These are phyloP conservation scores for Eutypella sp. DNA, from an alignment of 2,329 filamentous ascomycete genomes.

Conservation along the genomic window DNA sequence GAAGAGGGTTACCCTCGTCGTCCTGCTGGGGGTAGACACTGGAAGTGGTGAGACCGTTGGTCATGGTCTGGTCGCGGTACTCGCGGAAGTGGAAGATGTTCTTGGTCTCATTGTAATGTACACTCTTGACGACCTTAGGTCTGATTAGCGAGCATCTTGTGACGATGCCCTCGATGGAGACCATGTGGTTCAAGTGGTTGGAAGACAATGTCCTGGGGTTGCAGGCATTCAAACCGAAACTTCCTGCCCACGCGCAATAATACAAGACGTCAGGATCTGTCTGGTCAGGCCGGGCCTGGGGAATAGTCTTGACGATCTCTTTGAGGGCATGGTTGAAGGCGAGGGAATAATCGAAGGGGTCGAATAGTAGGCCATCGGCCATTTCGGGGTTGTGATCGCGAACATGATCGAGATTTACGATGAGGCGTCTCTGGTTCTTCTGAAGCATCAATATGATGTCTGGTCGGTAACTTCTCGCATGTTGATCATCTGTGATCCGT, in stretches of 20 bases:
- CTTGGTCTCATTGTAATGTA: conserved; percentile 89
- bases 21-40: conserved; percentile 95
- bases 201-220: conserved; percentile 92
- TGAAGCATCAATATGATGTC: conserved; percentile 79
- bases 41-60: conserved; percentile 78
- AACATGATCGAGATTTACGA: conserved; percentile 84
- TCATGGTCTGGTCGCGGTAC: conserved; percentile 97
- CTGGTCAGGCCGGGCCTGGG: conserved; percentile 70
- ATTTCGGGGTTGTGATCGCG: conserved; percentile 81
- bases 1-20: conserved; percentile 83
- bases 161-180: conserved; percentile 94
- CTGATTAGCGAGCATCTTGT: conserved; percentile 93
- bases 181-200: conserved; percentile 88
- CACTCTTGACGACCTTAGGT: conserved; percentile 96
- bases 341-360: conserved; percentile 81
- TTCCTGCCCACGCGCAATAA: conserved; percentile 96
- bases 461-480: conserved; percentile 71
- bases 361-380: conserved; percentile 70
- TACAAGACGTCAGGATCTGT: conserved; percentile 75
- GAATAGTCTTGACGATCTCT: conserved; percentile 76
- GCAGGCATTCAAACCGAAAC: conserved; percentile 90
- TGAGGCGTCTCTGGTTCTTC: conserved; percentile 58
- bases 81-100: conserved; percentile 83
- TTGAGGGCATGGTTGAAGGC: conserved; percentile 91
- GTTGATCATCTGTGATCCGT: conserved; percentile 40